A percentile compares a stretch with the other conserved stretches of the same genome.
Evolutionary conservation across 2,329 filamentous ascomycete species (phyloP).

Genomic region (Fusarium anguioides): DNA sequence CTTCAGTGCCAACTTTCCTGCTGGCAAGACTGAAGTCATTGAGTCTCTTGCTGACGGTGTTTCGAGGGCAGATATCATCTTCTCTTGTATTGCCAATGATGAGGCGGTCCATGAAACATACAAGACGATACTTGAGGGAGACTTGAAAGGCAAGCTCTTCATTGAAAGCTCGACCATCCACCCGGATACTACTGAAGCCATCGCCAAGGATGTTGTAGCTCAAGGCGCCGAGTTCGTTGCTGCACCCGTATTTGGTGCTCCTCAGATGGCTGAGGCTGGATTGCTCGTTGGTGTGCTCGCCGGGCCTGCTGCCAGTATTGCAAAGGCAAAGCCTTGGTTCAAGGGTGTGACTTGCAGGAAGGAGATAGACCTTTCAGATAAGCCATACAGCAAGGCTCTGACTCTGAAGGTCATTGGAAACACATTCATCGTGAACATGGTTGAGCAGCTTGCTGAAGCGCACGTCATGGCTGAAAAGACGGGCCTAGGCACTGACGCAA

Average conservation of each 20-base stretch:
- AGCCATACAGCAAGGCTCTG: constrained; percentile 75
- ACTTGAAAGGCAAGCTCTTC: constrained; percentile 78
- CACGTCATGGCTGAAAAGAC: constrained; percentile 83
- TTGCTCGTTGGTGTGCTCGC: constrained; percentile 79
- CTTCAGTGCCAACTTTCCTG: constrained; percentile 68
- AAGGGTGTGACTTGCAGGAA: constrained; percentile 76
- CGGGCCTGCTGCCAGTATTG: constrained; percentile 69
- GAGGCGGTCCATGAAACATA: constrained; percentile 74
- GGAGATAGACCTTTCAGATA: constrained; percentile 76
- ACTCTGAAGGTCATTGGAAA: constrained; percentile 87
- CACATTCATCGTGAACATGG: constrained; percentile 85
- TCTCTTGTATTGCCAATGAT: constrained; percentile 85
- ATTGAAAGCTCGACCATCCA: constrained; percentile 91
- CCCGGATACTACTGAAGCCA: constrained; percentile 78
- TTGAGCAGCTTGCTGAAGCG: constrained; percentile 81
- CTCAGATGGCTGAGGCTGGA: constrained; percentile 76
- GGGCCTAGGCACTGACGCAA: constrained; percentile 75
- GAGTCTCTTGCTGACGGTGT: constrained; percentile 74
- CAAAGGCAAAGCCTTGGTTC: constrained; percentile 75
- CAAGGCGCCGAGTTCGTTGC: constrained; percentile 80
- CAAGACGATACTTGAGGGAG: constrained; percentile 61
- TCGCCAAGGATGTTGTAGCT: constrained; percentile 67
- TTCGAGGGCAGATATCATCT: constrained; percentile 78
- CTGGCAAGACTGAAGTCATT: constrained; percentile 72
- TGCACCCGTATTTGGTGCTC: constrained; percentile 75